Conservation (phyloP, 2,329 filamentous ascomycete species). For the Incumbomyces lentus region DNA sequence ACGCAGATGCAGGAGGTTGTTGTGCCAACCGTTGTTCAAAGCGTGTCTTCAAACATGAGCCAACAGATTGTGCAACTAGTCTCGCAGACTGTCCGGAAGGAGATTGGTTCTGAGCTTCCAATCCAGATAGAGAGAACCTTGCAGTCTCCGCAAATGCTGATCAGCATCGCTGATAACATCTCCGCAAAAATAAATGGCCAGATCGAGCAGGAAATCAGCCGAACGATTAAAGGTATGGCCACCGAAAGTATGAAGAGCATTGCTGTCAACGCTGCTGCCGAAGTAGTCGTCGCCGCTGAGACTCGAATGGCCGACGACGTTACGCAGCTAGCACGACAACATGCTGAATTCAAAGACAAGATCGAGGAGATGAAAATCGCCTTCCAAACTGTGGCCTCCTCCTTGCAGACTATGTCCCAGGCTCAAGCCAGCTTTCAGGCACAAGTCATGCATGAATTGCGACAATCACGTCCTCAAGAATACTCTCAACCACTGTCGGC, state of each 20-base stretch:
- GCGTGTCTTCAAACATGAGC: slow-evolving; percentile 62
- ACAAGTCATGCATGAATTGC: slow-evolving; percentile 26
- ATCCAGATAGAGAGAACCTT: slow-evolving; percentile 56
- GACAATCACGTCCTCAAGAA: slow-evolving; percentile 13
- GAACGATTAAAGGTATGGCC: slow-evolving; percentile 53
- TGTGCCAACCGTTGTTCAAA: slow-evolving; percentile 60
- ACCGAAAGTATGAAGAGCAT: slow-evolving; percentile 56
- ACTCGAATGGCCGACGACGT: slow-evolving; percentile 44
- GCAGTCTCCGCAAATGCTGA: slow-evolving; percentile 63
- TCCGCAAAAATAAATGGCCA: slow-evolving; percentile 54
- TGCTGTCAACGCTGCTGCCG: slow-evolving; percentile 56
- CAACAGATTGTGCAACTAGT: slow-evolving; percentile 58
- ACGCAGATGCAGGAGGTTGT: slow-evolving; percentile 65
- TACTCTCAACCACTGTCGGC: not conserved
- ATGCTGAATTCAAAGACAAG: slow-evolving; percentile 29
- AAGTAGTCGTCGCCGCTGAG: slow-evolving; percentile 59
- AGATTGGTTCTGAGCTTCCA: slow-evolving; percentile 62
- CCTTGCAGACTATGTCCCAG: slow-evolving; percentile 34
- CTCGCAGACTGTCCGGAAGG: slow-evolving; percentile 56
- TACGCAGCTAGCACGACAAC: slow-evolving; percentile 35
- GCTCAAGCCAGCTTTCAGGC: slow-evolving; percentile 33
- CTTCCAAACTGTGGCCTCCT: slow-evolving; percentile 45
- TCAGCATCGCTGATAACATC: slow-evolving; percentile 62
- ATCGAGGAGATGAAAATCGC: slow-evolving; percentile 50
- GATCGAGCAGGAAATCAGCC: slow-evolving; percentile 59